Conservation (phyloP, 106 monocot species). For the Dioscorea dumetorum region DNA sequence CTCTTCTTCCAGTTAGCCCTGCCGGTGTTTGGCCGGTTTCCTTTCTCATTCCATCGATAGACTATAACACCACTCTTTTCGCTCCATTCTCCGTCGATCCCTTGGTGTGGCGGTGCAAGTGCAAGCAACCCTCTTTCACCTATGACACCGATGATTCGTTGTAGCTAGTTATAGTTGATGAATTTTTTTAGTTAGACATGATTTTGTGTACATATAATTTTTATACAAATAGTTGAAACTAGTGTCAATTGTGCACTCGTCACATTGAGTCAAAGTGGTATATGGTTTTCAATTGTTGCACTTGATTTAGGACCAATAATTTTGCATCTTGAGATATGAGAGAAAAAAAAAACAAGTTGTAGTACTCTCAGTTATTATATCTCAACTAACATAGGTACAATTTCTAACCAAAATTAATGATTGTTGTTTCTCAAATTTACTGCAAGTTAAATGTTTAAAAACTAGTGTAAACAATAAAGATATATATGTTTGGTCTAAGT, state of each 20-base stretch:
- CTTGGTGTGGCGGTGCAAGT: conserved; percentile 79
- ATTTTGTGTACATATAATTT: not conserved
- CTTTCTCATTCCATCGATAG: conserved; percentile 67
- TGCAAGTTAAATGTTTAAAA: too few species aligned
- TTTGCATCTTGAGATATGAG: too few species aligned
- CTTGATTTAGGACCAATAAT: not conserved
- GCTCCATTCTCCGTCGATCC: conserved; percentile 86
- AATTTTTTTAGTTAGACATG: not conserved
- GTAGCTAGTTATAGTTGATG: not conserved
- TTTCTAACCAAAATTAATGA: too few species aligned
- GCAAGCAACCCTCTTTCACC: conserved; percentile 67
- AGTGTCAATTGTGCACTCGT: not conserved
- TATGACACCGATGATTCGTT: not conserved
- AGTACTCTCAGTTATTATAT: too few species aligned
- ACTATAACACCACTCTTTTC: conserved; percentile 80
- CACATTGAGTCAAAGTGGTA: not conserved
- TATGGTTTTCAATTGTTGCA: not conserved
- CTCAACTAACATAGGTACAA: too few species aligned
- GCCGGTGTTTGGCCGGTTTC: conserved; percentile 46
- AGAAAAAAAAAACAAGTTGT: too few species aligned
- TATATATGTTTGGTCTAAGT: too few species aligned
- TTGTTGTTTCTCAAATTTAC: too few species aligned
- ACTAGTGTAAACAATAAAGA: too few species aligned
- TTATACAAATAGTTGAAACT: not conserved
- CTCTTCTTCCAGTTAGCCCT: conserved; percentile 73